Conservation (phyloP, 257 asterid genomes). For the Scutellaria minor region DNA sequence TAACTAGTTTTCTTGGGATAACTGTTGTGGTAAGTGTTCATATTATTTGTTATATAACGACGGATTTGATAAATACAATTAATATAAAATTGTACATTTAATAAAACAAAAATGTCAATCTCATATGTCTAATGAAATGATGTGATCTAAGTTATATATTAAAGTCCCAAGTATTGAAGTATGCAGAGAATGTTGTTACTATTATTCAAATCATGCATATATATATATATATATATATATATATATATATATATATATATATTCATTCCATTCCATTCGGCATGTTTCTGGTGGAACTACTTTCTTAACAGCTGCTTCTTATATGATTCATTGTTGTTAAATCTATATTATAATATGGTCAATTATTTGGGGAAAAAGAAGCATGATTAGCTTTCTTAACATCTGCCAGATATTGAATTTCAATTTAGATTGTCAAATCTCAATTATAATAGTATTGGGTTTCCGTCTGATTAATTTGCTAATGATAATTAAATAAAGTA, state of each 20-base stretch:
- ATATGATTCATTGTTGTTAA: not conserved
- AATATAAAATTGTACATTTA: too few species aligned
- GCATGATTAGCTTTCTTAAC: not conserved
- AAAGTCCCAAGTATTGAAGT: not conserved
- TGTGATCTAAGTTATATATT: too few species aligned
- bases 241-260: not conserved
- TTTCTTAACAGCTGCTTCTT: slow-evolving; percentile 23
- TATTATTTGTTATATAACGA: too few species aligned
- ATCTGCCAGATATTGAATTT: slow-evolving; percentile 20
- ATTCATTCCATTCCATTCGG: not conserved
- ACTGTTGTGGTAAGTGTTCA: too few species aligned
- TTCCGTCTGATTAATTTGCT: too few species aligned
- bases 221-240: not conserved
- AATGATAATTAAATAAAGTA: too few species aligned
- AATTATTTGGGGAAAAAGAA: not conserved
- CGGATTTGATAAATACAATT: too few species aligned
- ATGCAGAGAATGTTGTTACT: slow-evolving; percentile 31
- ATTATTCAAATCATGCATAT: slow-evolving; percentile 9
- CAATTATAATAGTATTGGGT: not conserved
- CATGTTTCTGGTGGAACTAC: slow-evolving; percentile 18
- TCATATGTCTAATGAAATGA: too few species aligned
- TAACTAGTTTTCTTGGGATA: too few species aligned
- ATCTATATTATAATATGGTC: not conserved
- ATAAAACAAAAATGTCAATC: too few species aligned
- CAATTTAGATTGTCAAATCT: slow-evolving; percentile 18